Base-by-base conservation (phyloP, 2,329 filamentous ascomycete species). In the Sarocladium brachiariae region DNA sequence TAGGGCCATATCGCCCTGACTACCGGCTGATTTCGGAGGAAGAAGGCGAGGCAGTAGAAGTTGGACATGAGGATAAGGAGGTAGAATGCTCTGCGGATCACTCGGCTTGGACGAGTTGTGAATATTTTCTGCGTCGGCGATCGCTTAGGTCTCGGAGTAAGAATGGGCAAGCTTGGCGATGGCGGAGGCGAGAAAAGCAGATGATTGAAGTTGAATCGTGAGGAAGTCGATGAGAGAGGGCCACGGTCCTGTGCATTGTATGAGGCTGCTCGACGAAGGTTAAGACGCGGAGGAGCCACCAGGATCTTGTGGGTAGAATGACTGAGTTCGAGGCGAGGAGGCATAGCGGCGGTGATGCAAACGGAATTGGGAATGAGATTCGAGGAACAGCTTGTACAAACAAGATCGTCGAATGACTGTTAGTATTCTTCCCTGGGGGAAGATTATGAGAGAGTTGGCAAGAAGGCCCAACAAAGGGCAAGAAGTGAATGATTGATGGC, bases 81-180 rank as follows among this genome's bases (percentile, higher is more conserved):
- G 64, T 80, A 82, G 11, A 81, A 64, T 11, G 83, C 59, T 7
- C 76, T 61, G 47, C 83, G 75, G 53, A 84, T 64, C 14, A 84
- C 69, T 51, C 78, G 74, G 52, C 78, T 79, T 4, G 78, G 80
- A 33, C 77, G 76, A 46, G 78, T 68, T 46, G 81, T 77, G 45
- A 48, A 35, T 10, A 48, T 48, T 30, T 48, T 33, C 45, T 33
- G 27, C 11, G 7, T 33, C 6, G 27, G 27, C n/a, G 45, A 33
- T 66, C 84, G 83, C 60, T 83, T 78, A 60, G 81, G 80, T 54
- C 83, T 76, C 13, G 82, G 82, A 31, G 86, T 71, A 50, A 87
- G 74, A 13, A 80, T 82, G 11, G 85, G 87, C 47, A 90, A 76
- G 55, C 80, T 80, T 2, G 85, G 86, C 2, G 84, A 92, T 3